These are phyloP conservation scores for Trebouxia sp. DNA, from an alignment of 139 green algal genomes.

Conservation along the genomic window DNA sequence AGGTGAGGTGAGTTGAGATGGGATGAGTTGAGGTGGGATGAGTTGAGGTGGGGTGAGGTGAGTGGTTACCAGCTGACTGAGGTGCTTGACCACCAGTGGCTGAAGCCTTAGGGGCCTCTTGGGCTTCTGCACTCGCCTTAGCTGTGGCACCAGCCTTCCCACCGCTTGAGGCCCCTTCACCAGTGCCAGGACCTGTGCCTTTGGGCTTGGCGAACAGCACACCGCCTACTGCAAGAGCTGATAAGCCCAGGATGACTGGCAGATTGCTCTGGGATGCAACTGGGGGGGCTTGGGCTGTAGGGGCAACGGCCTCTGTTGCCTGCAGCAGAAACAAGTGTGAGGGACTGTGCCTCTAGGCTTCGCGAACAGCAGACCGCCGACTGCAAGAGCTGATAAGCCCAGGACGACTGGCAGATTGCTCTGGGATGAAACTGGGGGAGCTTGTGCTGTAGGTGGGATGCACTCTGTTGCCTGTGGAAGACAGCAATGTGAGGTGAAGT, in stretches of 20 bases:
- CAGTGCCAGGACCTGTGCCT: no score
- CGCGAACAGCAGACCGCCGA: not conserved
- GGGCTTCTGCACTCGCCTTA: not conserved
- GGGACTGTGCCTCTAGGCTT: constrained; percentile 2
- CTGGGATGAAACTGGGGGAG: not conserved
- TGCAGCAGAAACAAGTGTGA: no score
- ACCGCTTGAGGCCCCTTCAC: no score
- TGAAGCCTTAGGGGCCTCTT: not conserved
- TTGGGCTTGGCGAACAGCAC: not conserved
- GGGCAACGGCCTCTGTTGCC: not conserved
- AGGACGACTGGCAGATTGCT: not conserved
- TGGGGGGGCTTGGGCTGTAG: not conserved
- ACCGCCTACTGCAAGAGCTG: not conserved
- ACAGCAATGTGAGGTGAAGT: no score
- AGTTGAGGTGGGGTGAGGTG: no score
- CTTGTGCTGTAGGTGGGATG: not conserved
- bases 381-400: not conserved
- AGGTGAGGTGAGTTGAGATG: no score
- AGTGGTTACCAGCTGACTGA: constrained; percentile 14
- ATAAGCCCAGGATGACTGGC: not conserved
- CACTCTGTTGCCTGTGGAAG: not conserved
- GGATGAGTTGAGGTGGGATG: no score
- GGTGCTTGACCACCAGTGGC: not conserved
- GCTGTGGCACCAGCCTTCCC: no score
- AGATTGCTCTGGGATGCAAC: not conserved